Conservation (phyloP, 2,329 filamentous ascomycete species). For the Tolypocladium pustulatum region DNA sequence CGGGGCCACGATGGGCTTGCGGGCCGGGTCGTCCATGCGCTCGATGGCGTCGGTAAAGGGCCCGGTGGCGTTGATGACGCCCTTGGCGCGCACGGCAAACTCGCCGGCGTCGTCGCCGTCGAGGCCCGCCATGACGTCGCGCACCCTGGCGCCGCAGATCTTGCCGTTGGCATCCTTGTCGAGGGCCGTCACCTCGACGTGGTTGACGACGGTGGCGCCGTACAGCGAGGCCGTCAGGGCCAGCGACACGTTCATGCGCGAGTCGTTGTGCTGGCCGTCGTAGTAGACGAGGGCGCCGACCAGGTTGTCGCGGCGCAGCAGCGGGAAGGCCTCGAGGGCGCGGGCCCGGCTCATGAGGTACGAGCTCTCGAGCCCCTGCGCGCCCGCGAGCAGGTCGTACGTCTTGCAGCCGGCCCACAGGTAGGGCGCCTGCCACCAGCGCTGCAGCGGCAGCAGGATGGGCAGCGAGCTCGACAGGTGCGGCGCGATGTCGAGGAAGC, state of each 20-base stretch:
- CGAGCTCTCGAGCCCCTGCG: conserved; percentile 73
- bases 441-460: conserved; percentile 73
- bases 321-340: conserved; percentile 67
- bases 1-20: conserved; percentile 66
- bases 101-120: conserved; percentile 43
- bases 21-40: conserved; percentile 64
- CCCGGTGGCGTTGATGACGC: conserved; percentile 75
- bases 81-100: conserved; percentile 66
- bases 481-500: conserved; percentile 73
- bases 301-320: conserved; percentile 63
- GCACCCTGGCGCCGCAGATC: conserved; percentile 52
- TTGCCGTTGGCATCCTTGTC: conserved; percentile 61
- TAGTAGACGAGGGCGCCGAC: conserved; percentile 78
- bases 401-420: conserved; percentile 63
- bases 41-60: conserved; percentile 73
- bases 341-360: conserved; percentile 73
- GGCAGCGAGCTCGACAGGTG: conserved; percentile 73
- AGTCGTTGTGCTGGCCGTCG: conserved; percentile 79
- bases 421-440: conserved; percentile 75
- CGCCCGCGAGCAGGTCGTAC: conserved; percentile 73
- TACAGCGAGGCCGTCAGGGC: conserved; percentile 73
- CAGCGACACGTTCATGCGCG: conserved; percentile 76
- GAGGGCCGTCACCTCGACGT: conserved; percentile 66
- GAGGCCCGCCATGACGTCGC: conserved; percentile 50
- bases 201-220: conserved; percentile 70